Evolutionary conservation across 495 filamentous ascomycete species (phyloP).

Genomic region (Annulohypoxylon bovei): DNA sequence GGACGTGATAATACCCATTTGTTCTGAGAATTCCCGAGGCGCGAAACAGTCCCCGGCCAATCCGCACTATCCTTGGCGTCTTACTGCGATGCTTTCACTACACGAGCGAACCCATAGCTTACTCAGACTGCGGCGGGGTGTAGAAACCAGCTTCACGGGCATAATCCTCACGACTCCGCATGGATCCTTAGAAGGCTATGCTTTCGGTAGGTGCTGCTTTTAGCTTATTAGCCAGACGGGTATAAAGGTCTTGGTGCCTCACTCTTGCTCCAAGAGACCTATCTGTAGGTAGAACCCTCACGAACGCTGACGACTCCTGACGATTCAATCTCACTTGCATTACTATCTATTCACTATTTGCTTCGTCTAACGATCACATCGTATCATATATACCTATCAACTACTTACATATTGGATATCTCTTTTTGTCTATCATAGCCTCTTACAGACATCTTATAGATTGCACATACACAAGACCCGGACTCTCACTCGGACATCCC

Average conservation of each 20-base stretch:
- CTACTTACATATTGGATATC: neutral
- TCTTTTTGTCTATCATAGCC: neutral
- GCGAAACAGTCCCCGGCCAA: conserved; percentile 16
- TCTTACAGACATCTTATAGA: neutral
- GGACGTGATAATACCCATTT: conserved; percentile 17
- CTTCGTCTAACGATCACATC: neutral
- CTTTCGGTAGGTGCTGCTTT: conserved; percentile 14
- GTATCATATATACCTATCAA: neutral
- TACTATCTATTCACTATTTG: neutral
- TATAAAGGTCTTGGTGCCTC: conserved; percentile 29
- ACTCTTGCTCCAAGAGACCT: conserved; percentile 1
- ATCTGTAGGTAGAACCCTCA: neutral
- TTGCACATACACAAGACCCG: neutral
- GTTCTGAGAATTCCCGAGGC: conserved; percentile 20
- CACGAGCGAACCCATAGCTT: conserved; percentile 26
- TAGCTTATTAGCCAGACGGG: conserved; percentile 1
- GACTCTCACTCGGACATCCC: conserved; percentile 26
- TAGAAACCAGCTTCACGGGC: conserved; percentile 4
- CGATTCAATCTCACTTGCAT: conserved; percentile 18
- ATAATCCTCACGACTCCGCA: conserved; percentile 23
- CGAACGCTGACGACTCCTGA: conserved; percentile 2
- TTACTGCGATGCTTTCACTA: conserved; percentile 38
- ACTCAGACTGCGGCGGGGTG: conserved; percentile 29
- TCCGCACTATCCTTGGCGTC: conserved; percentile 34
- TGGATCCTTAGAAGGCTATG: conserved; percentile 13